Evolutionary conservation across 1,284 basidiomycete species (phyloP), one percentile per base, ranked within the genome.

Genomic region (Amylostereum areolatum): DNA sequence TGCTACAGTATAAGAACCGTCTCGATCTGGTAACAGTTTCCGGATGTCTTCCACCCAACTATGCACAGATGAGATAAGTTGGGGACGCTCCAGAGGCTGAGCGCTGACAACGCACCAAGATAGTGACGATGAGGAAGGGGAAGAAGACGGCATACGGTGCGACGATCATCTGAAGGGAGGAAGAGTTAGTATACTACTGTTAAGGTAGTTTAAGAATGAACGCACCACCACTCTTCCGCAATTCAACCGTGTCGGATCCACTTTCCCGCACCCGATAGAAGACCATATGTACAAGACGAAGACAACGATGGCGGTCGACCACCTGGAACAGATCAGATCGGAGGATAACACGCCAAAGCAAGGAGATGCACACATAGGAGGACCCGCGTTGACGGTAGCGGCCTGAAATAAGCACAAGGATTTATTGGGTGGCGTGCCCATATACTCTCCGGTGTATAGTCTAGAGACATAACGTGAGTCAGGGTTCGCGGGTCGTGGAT

Each of bases 361-460:
- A 11, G 31, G 31, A 52, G 45, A 30, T 18, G 58, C 68, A 52
- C 51, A 76, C 75, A 77, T 75, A 1, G 74, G 73, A 11, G 65
- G 67, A 3, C 71, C 67, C 5, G 74, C 72, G 47, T 66, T 66
- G 5, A 76, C 57, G 5, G 75, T 54, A 0, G 73, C 66, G 1
- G 73, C 65, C 58, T 78, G 77, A 4, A 68, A 65, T 32, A 72
- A 63, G 55, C 76, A 78, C 2, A 78, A 49, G 2, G 54, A 54
- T 43, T 63, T 62, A 33, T 57, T 57, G 2, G 75, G 74, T 50
- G 75, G 69, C 4, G 68, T 66, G 5, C 70, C 71, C 32, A 59
- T 58, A 18, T 68, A 56, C 46, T 63, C 57, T 9, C 68, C 70
- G 3, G 66, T 66, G 56, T 74, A 59, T 52, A 61, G 52, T 31